Evolutionary conservation across 1,284 basidiomycete genomes (phyloP).

Genomic region (Rhodotorula sp.): DNA sequence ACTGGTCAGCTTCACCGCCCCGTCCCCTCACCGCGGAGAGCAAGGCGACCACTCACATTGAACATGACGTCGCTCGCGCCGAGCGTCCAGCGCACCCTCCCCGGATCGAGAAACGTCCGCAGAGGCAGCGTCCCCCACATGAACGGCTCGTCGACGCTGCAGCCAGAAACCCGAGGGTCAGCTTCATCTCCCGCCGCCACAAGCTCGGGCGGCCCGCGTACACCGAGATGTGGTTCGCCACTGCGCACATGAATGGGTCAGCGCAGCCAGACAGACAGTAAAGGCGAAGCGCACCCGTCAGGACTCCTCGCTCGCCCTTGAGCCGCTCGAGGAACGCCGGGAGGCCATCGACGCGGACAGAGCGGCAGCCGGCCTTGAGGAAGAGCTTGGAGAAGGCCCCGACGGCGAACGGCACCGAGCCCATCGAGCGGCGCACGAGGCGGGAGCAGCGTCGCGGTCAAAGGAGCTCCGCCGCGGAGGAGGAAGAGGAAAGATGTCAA

Average conservation of each 20-base stretch:
- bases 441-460: neutral
- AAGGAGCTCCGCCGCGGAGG: too few relatives aligned
- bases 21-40: neutral
- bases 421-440: conserved; percentile 14
- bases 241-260: conserved; percentile 54
- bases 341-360: conserved; percentile 68
- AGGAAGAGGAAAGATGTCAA: neutral
- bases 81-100: conserved; percentile 76
- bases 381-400: conserved; percentile 67
- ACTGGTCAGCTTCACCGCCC: conserved; percentile 52
- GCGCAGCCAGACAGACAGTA: too few relatives aligned
- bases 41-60: conserved; percentile 50
- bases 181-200: neutral
- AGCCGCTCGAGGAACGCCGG: conserved; percentile 66
- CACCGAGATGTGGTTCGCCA: conserved; percentile 90
- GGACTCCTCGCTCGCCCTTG: conserved; percentile 65
- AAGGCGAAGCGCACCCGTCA: conserved; percentile 64
- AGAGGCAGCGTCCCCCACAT: conserved; percentile 41
- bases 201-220: conserved; percentile 47
- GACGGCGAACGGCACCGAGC: conserved; percentile 34
- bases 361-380: conserved; percentile 65
- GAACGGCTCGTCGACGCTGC: conserved; percentile 46
- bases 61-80: conserved; percentile 95
- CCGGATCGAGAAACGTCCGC: conserved; percentile 53
- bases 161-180: neutral